Evolutionary conservation across 2,329 filamentous ascomycete species (phyloP), one percentile per base, ranked within the genome.

Genomic region (Balansia obtecta): DNA sequence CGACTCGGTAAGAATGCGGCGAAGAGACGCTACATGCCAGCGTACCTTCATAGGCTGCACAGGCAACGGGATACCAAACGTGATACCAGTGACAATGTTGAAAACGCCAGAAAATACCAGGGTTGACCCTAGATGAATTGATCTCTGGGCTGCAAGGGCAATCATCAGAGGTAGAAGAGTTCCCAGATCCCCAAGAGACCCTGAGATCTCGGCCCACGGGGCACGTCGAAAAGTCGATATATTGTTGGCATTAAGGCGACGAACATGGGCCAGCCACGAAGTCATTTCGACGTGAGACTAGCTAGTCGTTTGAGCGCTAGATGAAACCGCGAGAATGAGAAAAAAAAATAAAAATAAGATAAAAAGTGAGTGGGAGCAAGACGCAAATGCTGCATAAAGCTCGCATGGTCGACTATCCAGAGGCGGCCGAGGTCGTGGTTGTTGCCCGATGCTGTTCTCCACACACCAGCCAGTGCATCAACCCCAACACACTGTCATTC

Each of bases 101-200:
- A 85, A 91, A 10, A 90, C 61, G 1, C 93, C 93, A 0, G 88
- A 90, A 63, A 95, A 93, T 6, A 97, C 79, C 1, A 97, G 76
- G 0, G 91, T 96, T 45, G 83, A 83, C 27, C 87, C 81, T 1
- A 97, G 76, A 20, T 87, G 84, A 59, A 97, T 86, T 9, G 86
- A 90, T 34, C 77, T 74, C 56, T 87, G 85, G 30, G 87, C 69
- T 0, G 89, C 82, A 30, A 97, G 80, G 2, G 90, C 87, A 60
- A 95, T 88, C 73, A 93, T 86, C 50, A 96, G 80, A 45, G 90
- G 91, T 11, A 95, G 78, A 32, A 95, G 78, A 2, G 91, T 96
- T 55, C 91, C 91, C 41, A 96, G 75, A 63, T 96, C 91, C 55
- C 91, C 91, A 2, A 82, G 76, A 0, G 90, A 86, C 48, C 91